phyloP scores from a whole-genome alignment of 768 basidiomycete species.

The Gymnopilus dilepis region DNA sequence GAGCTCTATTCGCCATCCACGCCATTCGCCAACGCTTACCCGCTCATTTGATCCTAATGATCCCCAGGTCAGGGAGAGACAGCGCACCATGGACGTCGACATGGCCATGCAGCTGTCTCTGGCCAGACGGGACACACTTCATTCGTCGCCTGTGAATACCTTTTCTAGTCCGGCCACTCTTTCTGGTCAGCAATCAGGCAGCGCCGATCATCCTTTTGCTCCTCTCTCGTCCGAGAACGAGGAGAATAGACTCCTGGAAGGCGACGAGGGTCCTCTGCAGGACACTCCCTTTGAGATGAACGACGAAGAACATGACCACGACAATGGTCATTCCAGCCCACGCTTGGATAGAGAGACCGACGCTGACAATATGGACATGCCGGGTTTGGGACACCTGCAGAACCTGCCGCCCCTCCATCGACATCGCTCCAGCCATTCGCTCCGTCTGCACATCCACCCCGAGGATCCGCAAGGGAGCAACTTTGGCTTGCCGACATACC shows the following conservation, averaged over 20 bases:
- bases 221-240: constrained; percentile 12
- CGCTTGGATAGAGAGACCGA: background rate
- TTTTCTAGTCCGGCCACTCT: constrained; percentile 25
- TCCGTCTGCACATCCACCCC: constrained; percentile 39
- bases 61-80: constrained; percentile 80
- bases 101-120: constrained; percentile 84
- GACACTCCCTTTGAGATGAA: constrained; percentile 43
- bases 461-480: constrained; percentile 39
- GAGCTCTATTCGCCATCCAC: constrained; percentile 32
- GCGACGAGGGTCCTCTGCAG: constrained; percentile 45
- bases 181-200: constrained; percentile 20
- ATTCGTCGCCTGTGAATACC: constrained; percentile 37
- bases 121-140: constrained; percentile 68
- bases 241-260: constrained; percentile 15
- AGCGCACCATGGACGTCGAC: constrained; percentile 93
- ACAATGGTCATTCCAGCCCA: constrained; percentile 22
- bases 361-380: constrained; percentile 5
- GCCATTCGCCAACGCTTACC: constrained; percentile 65
- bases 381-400: constrained; percentile 6
- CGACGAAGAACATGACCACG: constrained; percentile 18
- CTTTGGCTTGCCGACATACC: constrained; percentile 71
- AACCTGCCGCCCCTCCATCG: constrained; percentile 20
- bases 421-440: constrained; percentile 34
- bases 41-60: constrained; percentile 74
- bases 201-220: constrained; percentile 11